Evolutionary conservation across 108 stramenopile genomes (phyloP).

Genomic region (Cyclostephanos invisitatus): DNA sequence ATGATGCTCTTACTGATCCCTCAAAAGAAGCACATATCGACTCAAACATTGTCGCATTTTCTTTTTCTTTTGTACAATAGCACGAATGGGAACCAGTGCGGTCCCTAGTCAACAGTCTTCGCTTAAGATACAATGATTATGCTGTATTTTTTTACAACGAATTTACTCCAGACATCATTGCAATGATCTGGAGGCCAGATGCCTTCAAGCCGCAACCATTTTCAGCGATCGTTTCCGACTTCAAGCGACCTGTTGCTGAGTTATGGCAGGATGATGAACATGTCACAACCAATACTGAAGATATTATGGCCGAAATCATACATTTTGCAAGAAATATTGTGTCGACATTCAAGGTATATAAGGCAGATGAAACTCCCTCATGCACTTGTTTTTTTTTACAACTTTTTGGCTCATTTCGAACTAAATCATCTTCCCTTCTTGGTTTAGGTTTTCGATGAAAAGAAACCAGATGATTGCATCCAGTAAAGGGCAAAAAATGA

Average conservation of each 20-base stretch:
- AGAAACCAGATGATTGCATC: slow-evolving; percentile 15
- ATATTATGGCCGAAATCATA: slow-evolving; percentile 65
- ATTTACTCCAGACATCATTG: slow-evolving; percentile 75
- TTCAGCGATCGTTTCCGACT: slow-evolving; percentile 73
- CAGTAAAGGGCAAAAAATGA: slow-evolving; percentile 4
- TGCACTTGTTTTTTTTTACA: slow-evolving; percentile 6
- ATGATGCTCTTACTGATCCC: background rate
- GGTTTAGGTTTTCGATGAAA: slow-evolving; percentile 29
- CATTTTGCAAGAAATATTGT: slow-evolving; percentile 51
- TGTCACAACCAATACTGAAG: slow-evolving; percentile 59
- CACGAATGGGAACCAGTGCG: slow-evolving; percentile 72
- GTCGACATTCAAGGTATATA: slow-evolving; percentile 50
- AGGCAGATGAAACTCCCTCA: background rate
- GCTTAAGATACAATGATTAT: slow-evolving; percentile 56
- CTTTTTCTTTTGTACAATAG: slow-evolving; percentile 20
- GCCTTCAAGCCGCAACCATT: slow-evolving; percentile 58
- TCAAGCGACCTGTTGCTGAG: slow-evolving; percentile 51
- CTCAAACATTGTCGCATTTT: slow-evolving; percentile 2
- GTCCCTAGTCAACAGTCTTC: slow-evolving; percentile 56
- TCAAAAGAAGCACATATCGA: background rate
- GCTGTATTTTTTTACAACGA: slow-evolving; percentile 87
- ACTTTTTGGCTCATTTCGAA: background rate
- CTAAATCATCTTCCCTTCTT: background rate
- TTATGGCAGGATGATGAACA: slow-evolving; percentile 68
- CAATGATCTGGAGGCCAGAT: slow-evolving; percentile 74